Evolutionary conservation across 768 basidiomycete genomes (phyloP).

Genomic region (Hericium alpestre): DNA sequence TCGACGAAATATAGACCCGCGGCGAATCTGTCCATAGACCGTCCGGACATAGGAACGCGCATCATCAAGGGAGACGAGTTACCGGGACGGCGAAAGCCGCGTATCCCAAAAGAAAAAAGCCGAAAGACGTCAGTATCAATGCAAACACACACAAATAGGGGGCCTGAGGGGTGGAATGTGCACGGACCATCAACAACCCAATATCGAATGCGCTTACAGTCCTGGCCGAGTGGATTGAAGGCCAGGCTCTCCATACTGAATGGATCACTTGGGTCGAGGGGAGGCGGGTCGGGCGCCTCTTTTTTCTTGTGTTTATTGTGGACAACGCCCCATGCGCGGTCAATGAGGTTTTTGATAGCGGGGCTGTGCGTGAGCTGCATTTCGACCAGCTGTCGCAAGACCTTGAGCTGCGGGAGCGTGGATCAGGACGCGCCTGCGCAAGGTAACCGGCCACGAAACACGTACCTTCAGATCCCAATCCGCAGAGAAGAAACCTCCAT

Average conservation of each 20-base stretch:
- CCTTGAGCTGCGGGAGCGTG: constrained; percentile 48
- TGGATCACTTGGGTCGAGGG: constrained; percentile 48
- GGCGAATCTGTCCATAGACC: constrained; percentile 54
- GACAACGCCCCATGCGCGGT: constrained; percentile 79
- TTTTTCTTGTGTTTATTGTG: constrained; percentile 82
- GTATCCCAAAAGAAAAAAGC: constrained; percentile 32
- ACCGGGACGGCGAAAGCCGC: constrained; percentile 24
- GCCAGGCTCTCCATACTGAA: constrained; percentile 55
- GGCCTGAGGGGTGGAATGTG: constrained; percentile 23
- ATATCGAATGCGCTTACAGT: constrained; percentile 64
- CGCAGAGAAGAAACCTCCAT: constrained; percentile 71
- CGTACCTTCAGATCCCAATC: constrained; percentile 76
- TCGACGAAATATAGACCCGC: constrained; percentile 72
- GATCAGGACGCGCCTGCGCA: constrained; percentile 13
- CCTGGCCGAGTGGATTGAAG: constrained; percentile 67
- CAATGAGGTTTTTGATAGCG: constrained; percentile 62
- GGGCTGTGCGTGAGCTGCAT: constrained; percentile 63
- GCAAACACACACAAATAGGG: constrained; percentile 69
- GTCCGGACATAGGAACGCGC: constrained; percentile 7
- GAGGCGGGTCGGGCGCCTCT: constrained; percentile 41
- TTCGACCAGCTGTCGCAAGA: constrained; percentile 78
- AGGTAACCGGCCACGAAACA: constrained; percentile 15
- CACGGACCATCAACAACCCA: constrained; percentile 87
- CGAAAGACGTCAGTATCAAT: constrained; percentile 25
- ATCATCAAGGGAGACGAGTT: constrained; percentile 17